phyloP scores from a whole-genome alignment of 352 stramenopile species.

The Phytopythium litorale region DNA sequence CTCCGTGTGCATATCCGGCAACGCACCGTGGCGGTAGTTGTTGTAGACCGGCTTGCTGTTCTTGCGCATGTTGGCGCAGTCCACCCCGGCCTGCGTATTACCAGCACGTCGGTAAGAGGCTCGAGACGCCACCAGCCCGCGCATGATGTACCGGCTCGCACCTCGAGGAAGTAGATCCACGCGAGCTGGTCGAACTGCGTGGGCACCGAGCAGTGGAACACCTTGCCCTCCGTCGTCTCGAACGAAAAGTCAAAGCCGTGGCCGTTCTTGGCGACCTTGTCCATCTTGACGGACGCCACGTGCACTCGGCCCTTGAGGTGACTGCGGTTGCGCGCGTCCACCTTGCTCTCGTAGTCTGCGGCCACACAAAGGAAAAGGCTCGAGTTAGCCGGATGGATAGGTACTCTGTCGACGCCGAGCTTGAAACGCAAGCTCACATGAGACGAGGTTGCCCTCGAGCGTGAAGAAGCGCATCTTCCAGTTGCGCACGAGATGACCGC shows the following conservation, averaged over 20 bases:
- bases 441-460: constrained; percentile 81
- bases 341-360: constrained; percentile 85
- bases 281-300: constrained; percentile 65
- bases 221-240: constrained; percentile 79
- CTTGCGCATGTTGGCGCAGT: constrained; percentile 77
- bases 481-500: constrained; percentile 82
- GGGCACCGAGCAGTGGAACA: constrained; percentile 76
- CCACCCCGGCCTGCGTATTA: constrained; percentile 44
- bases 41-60: constrained; percentile 84
- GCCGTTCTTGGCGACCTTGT: constrained; percentile 74
- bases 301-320: constrained; percentile 85
- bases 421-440: constrained; percentile 38
- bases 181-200: constrained; percentile 79
- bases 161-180: constrained; percentile 86
- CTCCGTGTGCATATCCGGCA: constrained; percentile 76
- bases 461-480: constrained; percentile 89
- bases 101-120: background rate
- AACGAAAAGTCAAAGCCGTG: constrained; percentile 86
- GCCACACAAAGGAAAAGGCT: background rate
- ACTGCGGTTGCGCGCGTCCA: constrained; percentile 81
- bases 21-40: constrained; percentile 58
- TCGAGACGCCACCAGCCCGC: background rate
- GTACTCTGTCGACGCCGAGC: background rate
- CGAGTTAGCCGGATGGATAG: background rate
- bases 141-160: constrained; percentile 9